Base-by-base conservation (phyloP, 371 early-diverging fungal species). In the Blakeslea trispora region DNA sequence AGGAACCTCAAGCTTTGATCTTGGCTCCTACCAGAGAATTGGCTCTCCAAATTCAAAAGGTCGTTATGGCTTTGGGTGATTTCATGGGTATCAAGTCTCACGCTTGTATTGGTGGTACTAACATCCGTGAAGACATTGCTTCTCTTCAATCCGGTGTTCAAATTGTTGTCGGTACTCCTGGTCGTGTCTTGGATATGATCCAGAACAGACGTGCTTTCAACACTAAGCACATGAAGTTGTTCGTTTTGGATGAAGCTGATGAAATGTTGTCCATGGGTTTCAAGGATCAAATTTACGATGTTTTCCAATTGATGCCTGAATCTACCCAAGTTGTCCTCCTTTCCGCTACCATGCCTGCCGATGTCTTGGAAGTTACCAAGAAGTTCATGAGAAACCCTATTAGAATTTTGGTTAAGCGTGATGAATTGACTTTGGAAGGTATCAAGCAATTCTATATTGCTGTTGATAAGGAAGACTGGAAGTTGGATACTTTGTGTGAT, bases 231-330 rank as follows among this genome's bases (percentile, higher is more conserved):
- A 88, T 97, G 66, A 90, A 91, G 76, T 84, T 96, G 87, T 91
- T 98, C 64, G 90, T 98, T 53, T 86, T 98, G 40, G 98, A 98
- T 79, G 98, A 97, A 77, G 97, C 98, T 46, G 98, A 98, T 83
- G 96, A 96, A 75, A 89, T 98, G 92, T 79, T 97, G 59, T 90
- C 91, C 57, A 87, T 86, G 52, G 97, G 95, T 68, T 97, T 98
- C 83, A 90, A 90, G 77, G 97, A 96, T 42, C 92, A 95, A 75
- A 94, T 98, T 62, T 92, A 95, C 69, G 88, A 92, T 50, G 86
- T 97, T 50, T 96, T 91, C 86, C 90, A 89, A 61, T 81, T 86
- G 53, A 78, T 96, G 55, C 95, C 94, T 55, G 86, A 89, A 2
- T 66, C 59, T 56, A 87, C 92, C 28, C 97, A 98, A 74, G 90